Conservation (phyloP, 768 basidiomycete species). For the Suillus americanus region DNA sequence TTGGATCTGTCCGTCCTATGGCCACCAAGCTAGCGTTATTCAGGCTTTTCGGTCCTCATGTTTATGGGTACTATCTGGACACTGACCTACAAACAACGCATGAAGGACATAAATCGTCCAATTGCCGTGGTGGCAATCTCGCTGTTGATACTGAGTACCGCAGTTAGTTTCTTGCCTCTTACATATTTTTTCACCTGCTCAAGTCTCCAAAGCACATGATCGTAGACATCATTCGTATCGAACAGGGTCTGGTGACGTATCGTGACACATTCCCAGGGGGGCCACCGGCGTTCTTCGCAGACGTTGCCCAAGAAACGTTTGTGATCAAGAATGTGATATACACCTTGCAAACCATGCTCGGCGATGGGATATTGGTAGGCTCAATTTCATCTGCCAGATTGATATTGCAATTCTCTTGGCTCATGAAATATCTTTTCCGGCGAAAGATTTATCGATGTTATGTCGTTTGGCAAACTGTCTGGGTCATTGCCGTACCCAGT, state of each 20-base stretch:
- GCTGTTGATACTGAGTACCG: conserved; percentile 2
- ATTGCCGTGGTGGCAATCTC: not conserved
- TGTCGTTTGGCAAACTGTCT: not conserved
- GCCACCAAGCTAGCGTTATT: not conserved
- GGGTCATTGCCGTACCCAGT: not conserved
- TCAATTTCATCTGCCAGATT: not conserved
- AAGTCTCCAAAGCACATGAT: not conserved
- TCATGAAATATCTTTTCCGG: not conserved
- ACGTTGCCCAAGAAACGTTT: conserved; percentile 19
- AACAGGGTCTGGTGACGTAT: conserved; percentile 17
- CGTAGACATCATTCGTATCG: conserved; percentile 4
- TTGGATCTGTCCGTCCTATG: not conserved
- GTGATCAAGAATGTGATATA: conserved; percentile 25
- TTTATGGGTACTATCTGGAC: not conserved
- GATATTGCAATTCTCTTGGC: not conserved
- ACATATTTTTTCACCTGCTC: not conserved
- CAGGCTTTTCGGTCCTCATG: not conserved
- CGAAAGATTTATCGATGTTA: not conserved
- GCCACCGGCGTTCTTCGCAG: conserved; percentile 21
- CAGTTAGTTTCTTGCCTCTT: not conserved
- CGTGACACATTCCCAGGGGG: conserved; percentile 21
- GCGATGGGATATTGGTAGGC: conserved; percentile 2
- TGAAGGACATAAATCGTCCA: not conserved
- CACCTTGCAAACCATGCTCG: conserved; percentile 8
- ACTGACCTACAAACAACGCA: not conserved